Conservation (phyloP, 164 flowering plant genomes). For the Cinnamomum micranthum region DNA sequence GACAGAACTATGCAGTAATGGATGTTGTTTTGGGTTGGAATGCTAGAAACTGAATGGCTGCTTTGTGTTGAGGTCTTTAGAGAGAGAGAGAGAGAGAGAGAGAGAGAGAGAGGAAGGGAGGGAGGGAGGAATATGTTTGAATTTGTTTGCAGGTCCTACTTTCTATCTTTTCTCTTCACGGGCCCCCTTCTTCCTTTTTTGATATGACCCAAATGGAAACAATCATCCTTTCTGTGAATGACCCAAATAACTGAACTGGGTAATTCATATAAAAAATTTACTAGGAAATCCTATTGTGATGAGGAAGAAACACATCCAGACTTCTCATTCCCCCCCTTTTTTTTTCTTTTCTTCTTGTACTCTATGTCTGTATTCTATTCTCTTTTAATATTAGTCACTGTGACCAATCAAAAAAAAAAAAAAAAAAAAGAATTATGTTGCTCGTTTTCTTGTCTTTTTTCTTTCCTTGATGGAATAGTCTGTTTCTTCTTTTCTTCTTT, state of each 20-base stretch:
- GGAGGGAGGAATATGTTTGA: constrained; percentile 13
- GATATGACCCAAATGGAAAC: constrained; percentile 21
- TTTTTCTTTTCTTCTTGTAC: no score
- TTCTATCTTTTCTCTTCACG: constrained; percentile 26
- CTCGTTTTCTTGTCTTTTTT: background rate
- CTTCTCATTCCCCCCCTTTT: background rate
- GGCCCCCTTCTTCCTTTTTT: constrained; percentile 21
- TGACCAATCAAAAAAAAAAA: no score
- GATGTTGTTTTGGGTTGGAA: constrained; percentile 10
- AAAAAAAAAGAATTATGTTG: background rate
- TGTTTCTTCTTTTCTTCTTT: background rate
- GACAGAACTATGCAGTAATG: background rate
- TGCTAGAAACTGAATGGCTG: constrained; percentile 9
- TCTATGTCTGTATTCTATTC: no score
- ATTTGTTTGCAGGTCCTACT: constrained; percentile 19
- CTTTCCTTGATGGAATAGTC: background rate
- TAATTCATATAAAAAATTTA: background rate
- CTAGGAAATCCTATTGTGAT: background rate
- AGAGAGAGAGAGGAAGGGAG: no score
- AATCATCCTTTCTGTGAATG: constrained; percentile 12
- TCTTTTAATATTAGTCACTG: no score
- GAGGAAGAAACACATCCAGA: background rate
- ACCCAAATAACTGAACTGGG: constrained; percentile 12
- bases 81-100: background rate
- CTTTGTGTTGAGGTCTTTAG: constrained; percentile 9